Conservation (phyloP, 371 early-diverging fungal species). For the Mucor irregularis region DNA sequence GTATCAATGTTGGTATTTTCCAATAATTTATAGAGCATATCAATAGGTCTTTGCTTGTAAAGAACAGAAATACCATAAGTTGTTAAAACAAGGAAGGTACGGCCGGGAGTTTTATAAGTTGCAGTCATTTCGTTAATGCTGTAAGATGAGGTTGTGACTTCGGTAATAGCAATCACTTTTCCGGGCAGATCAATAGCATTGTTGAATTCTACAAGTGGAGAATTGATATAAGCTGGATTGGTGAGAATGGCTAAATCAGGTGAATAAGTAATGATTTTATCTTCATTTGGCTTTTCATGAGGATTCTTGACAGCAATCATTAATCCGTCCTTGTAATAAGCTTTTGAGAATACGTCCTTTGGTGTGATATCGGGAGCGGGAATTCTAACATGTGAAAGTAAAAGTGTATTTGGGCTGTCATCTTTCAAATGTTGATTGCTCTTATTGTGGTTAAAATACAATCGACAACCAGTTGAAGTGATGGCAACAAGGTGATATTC, state of each 20-base stretch:
- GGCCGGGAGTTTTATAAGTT: conserved; percentile 53
- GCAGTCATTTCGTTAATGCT: conserved; percentile 67
- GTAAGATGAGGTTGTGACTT: conserved; percentile 28
- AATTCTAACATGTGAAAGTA: conserved; percentile 69
- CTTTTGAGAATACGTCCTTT: conserved; percentile 52
- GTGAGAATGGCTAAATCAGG: conserved; percentile 64
- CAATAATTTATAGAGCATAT: conserved; percentile 64
- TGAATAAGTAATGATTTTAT: conserved; percentile 59
- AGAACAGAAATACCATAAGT: conserved; percentile 71
- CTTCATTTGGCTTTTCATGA: conserved; percentile 60
- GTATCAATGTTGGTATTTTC: conserved; percentile 5
- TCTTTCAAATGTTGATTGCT: conserved; percentile 1
- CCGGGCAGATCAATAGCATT: conserved; percentile 60
- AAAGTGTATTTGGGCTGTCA: conserved; percentile 46
- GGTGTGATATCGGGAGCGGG: conserved; percentile 32
- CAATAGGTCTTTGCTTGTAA: conserved; percentile 77
- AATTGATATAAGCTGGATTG: not conserved
- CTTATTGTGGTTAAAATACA: conserved; percentile 65
- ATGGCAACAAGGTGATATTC: conserved; percentile 68
- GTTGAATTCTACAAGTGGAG: conserved; percentile 22
- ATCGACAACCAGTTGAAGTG: conserved; percentile 67
- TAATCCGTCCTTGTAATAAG: conserved; percentile 64
- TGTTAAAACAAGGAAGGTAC: conserved; percentile 76
- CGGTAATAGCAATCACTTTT: conserved; percentile 77
- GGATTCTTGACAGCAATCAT: conserved; percentile 53